Evolutionary conservation across 352 stramenopile species (phyloP).

Genomic region (Globisporangium ultimum): DNA sequence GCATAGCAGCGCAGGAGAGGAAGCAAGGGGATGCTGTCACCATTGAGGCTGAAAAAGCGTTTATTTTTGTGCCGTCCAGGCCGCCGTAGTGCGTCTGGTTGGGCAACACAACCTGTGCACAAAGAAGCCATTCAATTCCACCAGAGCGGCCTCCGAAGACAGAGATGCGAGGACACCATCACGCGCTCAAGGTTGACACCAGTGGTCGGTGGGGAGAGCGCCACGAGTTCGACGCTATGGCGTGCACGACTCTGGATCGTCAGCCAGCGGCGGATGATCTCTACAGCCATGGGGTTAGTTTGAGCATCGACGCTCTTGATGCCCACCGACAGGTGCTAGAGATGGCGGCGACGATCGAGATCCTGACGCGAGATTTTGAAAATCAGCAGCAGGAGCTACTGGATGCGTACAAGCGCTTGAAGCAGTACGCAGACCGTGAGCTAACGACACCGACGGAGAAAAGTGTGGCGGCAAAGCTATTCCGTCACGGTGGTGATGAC

Average conservation of each 20-base stretch:
- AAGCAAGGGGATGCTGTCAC: too few relatives aligned
- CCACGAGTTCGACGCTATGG: neutral
- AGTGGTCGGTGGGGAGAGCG: neutral
- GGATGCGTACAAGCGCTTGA: slow-evolving; percentile 51
- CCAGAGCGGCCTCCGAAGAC: too few relatives aligned
- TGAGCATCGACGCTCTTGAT: slow-evolving; percentile 30
- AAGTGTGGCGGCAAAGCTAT: neutral
- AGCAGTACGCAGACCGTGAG: slow-evolving; percentile 24
- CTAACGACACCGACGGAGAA: neutral
- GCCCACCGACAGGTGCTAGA: slow-evolving; percentile 59
- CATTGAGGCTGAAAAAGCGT: too few relatives aligned
- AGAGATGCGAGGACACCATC: too few relatives aligned
- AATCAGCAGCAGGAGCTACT: slow-evolving; percentile 47
- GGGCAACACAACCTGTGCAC: too few relatives aligned
- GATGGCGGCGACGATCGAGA: slow-evolving; percentile 61
- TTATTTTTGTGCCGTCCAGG: too few relatives aligned
- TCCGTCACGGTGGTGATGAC: neutral
- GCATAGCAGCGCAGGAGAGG: too few relatives aligned
- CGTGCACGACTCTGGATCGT: neutral
- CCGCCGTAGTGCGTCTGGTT: too few relatives aligned
- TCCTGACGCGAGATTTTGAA: slow-evolving; percentile 59
- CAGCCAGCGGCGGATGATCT: slow-evolving; percentile 1
- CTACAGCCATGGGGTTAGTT: neutral
- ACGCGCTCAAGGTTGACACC: neutral
- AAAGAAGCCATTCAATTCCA: too few relatives aligned